Evolutionary conservation across 1,139 yeast genomes (phyloP).

Genomic region (Hyphopichia wangnamkhiaoensis): DNA sequence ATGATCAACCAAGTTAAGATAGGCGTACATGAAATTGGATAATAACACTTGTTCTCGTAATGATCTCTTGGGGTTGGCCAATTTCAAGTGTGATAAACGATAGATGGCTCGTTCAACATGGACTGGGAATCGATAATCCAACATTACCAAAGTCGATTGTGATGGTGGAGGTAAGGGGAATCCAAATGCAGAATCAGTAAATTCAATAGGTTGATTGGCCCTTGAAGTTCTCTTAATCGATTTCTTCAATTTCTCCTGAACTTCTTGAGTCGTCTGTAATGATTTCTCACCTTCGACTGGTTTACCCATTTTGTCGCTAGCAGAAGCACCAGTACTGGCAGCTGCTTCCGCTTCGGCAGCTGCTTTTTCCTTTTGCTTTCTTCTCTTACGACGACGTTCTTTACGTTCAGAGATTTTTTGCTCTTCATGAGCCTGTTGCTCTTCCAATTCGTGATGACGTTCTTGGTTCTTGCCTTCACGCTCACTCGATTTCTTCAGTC

Average conservation of each 20-base stretch:
- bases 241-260: conserved; percentile 48
- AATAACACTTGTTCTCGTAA: conserved; percentile 87
- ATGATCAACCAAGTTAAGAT: conserved; percentile 90
- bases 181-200: conserved; percentile 82
- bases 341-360: conserved; percentile 7
- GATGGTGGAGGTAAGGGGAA: conserved; percentile 83
- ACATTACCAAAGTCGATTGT: conserved; percentile 71
- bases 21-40: conserved; percentile 97
- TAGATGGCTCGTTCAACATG: conserved; percentile 96
- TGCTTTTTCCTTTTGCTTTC: conserved; percentile 2
- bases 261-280: conserved; percentile 42
- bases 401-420: neutral
- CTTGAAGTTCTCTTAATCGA: conserved; percentile 44
- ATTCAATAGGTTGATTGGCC: conserved; percentile 72
- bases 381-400: conserved; percentile 3
- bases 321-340: conserved; percentile 1
- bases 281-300: conserved; percentile 6
- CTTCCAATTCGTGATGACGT: neutral
- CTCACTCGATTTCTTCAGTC: conserved; percentile 2
- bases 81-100: conserved; percentile 83
- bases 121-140: conserved; percentile 84
- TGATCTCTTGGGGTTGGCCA: conserved; percentile 92
- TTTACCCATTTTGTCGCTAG: conserved; percentile 1
- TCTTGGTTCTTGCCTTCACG: neutral
- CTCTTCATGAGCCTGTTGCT: neutral